These are phyloP conservation scores for Lyophyllum atratum DNA, from an alignment of 768 basidiomycete species.

Conservation along the genomic window DNA sequence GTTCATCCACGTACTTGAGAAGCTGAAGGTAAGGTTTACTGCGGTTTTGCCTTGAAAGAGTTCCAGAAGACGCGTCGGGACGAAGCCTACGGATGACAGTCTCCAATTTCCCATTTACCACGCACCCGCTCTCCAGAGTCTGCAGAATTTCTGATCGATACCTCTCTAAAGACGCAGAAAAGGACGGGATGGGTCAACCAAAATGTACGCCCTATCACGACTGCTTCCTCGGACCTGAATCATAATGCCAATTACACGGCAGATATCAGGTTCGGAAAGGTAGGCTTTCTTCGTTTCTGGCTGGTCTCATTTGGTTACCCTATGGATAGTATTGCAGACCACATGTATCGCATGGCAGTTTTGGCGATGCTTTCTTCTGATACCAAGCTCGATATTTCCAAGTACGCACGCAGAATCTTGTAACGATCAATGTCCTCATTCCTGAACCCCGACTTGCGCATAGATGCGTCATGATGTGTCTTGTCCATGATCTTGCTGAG, in stretches of 20 bases:
- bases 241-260: conserved; percentile 1
- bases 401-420: conserved; percentile 44
- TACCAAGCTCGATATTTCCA: conserved; percentile 65
- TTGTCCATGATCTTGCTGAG: conserved; percentile 96
- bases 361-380: conserved; percentile 88
- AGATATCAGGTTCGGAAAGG: conserved; percentile 90
- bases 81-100: too few relatives aligned
- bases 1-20: conserved; percentile 88
- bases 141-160: neutral
- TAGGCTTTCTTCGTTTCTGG: conserved; percentile 20
- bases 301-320: neutral
- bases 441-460: neutral
- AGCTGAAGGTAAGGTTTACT: conserved; percentile 70
- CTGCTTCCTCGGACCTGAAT: neutral
- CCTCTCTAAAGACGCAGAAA: conserved; percentile 74
- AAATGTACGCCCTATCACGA: conserved; percentile 45
- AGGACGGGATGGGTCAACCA: conserved; percentile 94
- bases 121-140: too few relatives aligned
- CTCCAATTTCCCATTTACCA: neutral
- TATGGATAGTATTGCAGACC: conserved; percentile 80
- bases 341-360: conserved; percentile 98
- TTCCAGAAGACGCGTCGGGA: neutral
- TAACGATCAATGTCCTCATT: too few relatives aligned
- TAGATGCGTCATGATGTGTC: conserved; percentile 85
- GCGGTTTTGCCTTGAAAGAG: neutral